A percentile compares a stretch with the other conserved stretches of the same genome.
These are phyloP conservation scores for Alternaria sp. DNA, from an alignment of 2,329 filamentous ascomycete genomes.

Conservation along the genomic window DNA sequence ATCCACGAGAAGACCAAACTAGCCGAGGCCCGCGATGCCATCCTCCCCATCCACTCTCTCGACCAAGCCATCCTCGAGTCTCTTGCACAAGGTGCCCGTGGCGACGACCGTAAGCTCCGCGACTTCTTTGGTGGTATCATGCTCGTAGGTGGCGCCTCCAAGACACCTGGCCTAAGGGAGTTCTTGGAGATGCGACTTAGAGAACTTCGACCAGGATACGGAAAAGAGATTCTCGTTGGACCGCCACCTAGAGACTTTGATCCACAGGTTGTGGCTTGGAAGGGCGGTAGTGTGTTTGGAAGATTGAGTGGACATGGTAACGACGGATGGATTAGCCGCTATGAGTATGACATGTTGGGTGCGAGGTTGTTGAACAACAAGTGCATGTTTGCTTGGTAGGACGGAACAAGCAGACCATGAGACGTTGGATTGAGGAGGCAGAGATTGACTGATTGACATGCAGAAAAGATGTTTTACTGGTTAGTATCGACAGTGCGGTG, in stretches of 20 bases:
- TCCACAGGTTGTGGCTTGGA: constrained; percentile 97
- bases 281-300: constrained; percentile 95
- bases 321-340: constrained; percentile 90
- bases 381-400: constrained; percentile 55
- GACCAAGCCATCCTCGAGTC: constrained; percentile 90
- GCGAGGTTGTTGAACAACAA: constrained; percentile 73
- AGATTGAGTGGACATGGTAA: constrained; percentile 81
- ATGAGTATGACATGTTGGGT: constrained; percentile 89
- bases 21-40: constrained; percentile 77
- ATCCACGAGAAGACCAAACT: constrained; percentile 59
- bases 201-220: constrained; percentile 66
- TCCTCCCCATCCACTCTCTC: constrained; percentile 83
- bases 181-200: constrained; percentile 86
- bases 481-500: background rate
- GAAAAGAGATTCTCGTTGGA: constrained; percentile 73
- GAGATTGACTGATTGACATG: background rate
- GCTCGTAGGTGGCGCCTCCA: constrained; percentile 50
- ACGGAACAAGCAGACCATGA: background rate
- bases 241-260: constrained; percentile 90
- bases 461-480: background rate
- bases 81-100: constrained; percentile 85
- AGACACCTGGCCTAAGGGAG: constrained; percentile 74
- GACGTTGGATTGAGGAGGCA: background rate
- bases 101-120: constrained; percentile 90
- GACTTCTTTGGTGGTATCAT: constrained; percentile 70